Conservation (phyloP, 305 asterid genomes). For the Solanum hybrid region DNA sequence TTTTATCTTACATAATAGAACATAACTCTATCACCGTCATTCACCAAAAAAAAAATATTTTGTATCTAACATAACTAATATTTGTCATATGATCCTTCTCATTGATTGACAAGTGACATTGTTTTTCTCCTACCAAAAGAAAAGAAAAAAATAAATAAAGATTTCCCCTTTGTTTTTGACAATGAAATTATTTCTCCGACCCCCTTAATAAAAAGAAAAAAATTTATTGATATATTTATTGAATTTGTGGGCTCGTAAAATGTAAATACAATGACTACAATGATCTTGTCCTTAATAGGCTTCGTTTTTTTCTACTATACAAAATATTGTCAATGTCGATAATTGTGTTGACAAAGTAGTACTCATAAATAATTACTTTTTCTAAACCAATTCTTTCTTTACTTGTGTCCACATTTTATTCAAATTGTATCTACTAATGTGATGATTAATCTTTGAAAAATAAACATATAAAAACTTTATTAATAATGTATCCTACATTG, state of each 20-base stretch:
- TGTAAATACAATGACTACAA: not conserved
- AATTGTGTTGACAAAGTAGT: not conserved
- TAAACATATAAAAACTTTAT: not conserved
- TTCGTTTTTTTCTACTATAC: not conserved
- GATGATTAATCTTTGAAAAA: not conserved
- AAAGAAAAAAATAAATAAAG: no score
- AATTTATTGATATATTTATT: no score
- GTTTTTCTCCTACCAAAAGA: not conserved
- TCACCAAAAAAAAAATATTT: not conserved
- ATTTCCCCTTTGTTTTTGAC: no score
- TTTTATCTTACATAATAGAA: no score
- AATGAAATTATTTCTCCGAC: not conserved
- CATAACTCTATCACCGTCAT: not conserved
- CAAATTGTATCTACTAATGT: not conserved
- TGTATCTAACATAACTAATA: not conserved
- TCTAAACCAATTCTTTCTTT: not conserved
- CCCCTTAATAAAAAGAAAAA: no score
- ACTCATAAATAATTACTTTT: not conserved
- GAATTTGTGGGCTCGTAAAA: fast-evolving
- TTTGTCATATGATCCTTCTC: not conserved
- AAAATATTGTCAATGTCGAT: not conserved
- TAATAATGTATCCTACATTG: not conserved
- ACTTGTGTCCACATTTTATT: not conserved
- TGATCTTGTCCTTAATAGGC: not conserved
- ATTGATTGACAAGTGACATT: not conserved